phyloP scores from a whole-genome alignment of 148 eudicot genomes.

The Fagopyrum esculentum region DNA sequence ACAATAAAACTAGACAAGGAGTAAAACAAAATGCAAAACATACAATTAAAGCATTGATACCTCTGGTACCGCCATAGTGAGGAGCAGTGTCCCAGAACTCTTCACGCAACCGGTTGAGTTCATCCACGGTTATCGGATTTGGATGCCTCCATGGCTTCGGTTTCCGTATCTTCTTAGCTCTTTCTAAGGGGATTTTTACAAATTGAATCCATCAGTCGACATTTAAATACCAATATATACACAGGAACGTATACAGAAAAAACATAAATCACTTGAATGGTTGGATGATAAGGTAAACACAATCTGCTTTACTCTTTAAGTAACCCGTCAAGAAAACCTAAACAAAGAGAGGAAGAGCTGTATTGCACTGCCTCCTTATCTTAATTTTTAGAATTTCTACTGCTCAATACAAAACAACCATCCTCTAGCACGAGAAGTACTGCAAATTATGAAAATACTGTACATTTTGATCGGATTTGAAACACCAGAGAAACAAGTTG shows the following conservation, averaged over 20 bases:
- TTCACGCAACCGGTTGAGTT: conserved; percentile 67
- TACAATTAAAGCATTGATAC: conserved; percentile 21
- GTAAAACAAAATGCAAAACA: conserved; percentile 16
- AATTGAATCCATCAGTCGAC: background rate
- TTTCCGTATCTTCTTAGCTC: conserved; percentile 49
- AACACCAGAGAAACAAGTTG: background rate
- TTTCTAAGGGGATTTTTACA: conserved; percentile 1
- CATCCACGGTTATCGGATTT: conserved; percentile 55
- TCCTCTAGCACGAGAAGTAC: background rate
- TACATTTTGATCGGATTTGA: conserved; percentile 5
- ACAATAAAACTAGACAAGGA: conserved; percentile 20
- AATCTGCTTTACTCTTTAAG: background rate
- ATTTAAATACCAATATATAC: background rate
- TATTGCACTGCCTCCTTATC: background rate
- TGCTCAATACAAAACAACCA: background rate
- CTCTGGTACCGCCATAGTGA: conserved; percentile 79
- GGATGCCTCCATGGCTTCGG: conserved; percentile 87
- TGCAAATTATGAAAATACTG: background rate
- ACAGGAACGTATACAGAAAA: background rate
- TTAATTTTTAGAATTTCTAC: background rate
- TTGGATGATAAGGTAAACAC: background rate
- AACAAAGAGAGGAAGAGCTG: background rate
- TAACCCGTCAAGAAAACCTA: background rate
- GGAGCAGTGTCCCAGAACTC: conserved; percentile 97
- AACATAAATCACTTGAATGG: background rate